Base-by-base conservation (phyloP, 2,329 filamentous ascomycete genomes). In the Ophiostoma perfectum region DNA sequence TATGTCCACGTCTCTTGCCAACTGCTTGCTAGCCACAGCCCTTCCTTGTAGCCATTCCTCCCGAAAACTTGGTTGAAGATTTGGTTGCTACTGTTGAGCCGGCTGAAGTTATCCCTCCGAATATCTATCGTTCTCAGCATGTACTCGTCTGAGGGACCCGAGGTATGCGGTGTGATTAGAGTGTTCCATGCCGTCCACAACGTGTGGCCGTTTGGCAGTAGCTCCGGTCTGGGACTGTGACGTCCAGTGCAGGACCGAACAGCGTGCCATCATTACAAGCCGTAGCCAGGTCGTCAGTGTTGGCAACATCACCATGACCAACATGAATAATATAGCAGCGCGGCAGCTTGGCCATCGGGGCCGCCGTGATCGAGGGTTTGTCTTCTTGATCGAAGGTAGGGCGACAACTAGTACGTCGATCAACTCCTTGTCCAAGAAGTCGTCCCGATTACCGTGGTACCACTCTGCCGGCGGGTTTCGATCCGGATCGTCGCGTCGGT, bases 141-240 rank as follows among this genome's bases (percentile, higher is more conserved):
- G 11, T 55, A 55, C 8, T 55, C n/a, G n/a, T 27, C n/a, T 18
- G 49, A 55, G n/a, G 27, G 49, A 4, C 49, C 49, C 18, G 81
- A 82, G 14, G 83, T 75, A 70, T 84, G 82, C 16, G 82, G 82
- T 27, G 81, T 82, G 62, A 94, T 84, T 65, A 89, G 83, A 11
- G 89, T 81, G 75, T 93, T 92, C 69, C 85, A 84, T 6, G 88
- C 80, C 39, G 80, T 83, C 90, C 90, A 94, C 66, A 94, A 77
- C 70, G 85, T 83, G 74, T 90, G 86, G 4, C 88, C 85, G 2
- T 81, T 77, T 0, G 90, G 90, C 71, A 94, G 76, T 0, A 91
- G 91, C 76, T 94, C 91, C 0, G 90, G 91, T 94, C 91, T 0
- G 90, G 91, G 70, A 93, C 90, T 1, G 90, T 90, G 1, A 93